Conservation (phyloP, 805 yeast species). For the Pichia deserticola region DNA sequence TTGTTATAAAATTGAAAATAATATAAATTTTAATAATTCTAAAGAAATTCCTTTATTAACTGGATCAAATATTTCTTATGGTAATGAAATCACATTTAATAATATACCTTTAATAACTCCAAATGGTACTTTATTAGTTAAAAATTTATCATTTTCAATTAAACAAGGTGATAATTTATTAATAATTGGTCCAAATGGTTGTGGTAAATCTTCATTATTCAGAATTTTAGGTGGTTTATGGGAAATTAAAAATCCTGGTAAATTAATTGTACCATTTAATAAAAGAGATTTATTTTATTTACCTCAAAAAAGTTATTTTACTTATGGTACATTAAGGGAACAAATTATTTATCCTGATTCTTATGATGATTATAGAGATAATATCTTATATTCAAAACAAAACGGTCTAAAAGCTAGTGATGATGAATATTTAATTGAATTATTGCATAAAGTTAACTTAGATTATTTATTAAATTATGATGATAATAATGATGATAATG, state of each 20-base stretch:
- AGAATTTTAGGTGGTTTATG: conserved; percentile 89
- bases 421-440: conserved; percentile 44
- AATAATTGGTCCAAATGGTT: conserved; percentile 94
- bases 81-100: conserved; percentile 62
- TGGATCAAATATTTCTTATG: conserved; percentile 32
- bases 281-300: conserved; percentile 72
- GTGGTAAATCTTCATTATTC: conserved; percentile 90
- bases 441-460: conserved; percentile 50
- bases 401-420: conserved; percentile 17
- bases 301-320: conserved; percentile 87
- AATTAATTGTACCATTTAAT: conserved; percentile 55
- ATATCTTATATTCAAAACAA: conserved; percentile 26
- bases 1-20: conserved; percentile 18
- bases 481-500: conserved; percentile 14
- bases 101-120: conserved; percentile 83
- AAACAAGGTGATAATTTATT: conserved; percentile 77
- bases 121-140: conserved; percentile 63
- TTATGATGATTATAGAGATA: conserved; percentile 42
- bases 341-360: conserved; percentile 87
- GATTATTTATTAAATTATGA: conserved; percentile 43
- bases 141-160: conserved; percentile 60
- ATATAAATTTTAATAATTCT: conserved; percentile 7
- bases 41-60: conserved; percentile 18
- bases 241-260: conserved; percentile 61
- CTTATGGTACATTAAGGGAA: conserved; percentile 73